Percentiles rank a stretch among this genome's conserved stretches.
Evolutionary conservation across 768 basidiomycete genomes (phyloP).

Genomic region (Leccinum broughii): DNA sequence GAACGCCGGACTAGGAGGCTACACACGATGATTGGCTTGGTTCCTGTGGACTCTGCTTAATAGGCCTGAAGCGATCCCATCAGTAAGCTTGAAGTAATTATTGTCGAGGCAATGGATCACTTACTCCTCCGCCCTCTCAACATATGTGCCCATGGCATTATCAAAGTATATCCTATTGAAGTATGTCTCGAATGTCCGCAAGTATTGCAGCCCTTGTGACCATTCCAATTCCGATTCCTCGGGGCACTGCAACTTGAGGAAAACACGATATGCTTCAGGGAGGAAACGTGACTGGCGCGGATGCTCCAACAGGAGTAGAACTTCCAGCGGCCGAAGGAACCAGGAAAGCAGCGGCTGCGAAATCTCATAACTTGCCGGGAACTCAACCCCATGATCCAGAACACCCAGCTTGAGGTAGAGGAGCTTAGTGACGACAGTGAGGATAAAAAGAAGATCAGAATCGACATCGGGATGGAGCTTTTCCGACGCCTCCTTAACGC

Average conservation of each 20-base stretch:
- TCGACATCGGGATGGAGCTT: neutral
- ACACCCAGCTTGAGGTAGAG: slow-evolving; percentile 1
- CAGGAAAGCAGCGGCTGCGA: slow-evolving; percentile 4
- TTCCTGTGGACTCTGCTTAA: neutral
- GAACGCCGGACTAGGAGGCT: neutral
- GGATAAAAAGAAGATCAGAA: slow-evolving; percentile 5
- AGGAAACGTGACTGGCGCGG: slow-evolving; percentile 3
- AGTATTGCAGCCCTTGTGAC: neutral
- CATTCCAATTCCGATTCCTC: neutral
- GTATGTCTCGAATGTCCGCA: slow-evolving; percentile 4
- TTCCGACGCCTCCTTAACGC: neutral
- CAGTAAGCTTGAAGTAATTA: neutral
- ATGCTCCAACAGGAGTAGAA: neutral
- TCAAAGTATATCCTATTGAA: neutral
- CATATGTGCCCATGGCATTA: neutral
- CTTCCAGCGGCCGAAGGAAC: slow-evolving; percentile 4
- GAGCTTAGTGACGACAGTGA: slow-evolving; percentile 1
- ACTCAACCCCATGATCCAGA: neutral
- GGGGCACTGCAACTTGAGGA: neutral
- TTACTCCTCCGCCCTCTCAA: neutral
- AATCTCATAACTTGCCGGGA: neutral
- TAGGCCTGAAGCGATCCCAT: neutral
- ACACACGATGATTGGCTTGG: neutral
- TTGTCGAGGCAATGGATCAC: neutral
- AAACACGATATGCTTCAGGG: slow-evolving; percentile 3